Base-by-base conservation (phyloP, 371 early-diverging fungal species). In the Mucor indicus region DNA sequence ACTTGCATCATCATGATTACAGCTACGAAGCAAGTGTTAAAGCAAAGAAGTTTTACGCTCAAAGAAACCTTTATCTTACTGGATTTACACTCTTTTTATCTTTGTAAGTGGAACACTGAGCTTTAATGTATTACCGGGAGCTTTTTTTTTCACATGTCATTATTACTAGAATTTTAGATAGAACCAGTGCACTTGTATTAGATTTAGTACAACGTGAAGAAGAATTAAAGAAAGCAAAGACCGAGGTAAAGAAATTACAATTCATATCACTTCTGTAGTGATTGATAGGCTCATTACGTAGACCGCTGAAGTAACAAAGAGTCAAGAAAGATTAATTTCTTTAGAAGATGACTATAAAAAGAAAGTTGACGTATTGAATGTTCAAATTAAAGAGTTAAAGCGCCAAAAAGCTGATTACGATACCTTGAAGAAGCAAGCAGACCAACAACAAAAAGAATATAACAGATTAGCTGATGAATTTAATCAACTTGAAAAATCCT, bases 41-140 rank as follows among this genome's bases (percentile, higher is more conserved):
- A 53, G 78, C 85, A 4, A 81, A 80, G 48, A 79, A 81, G 57
- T 90, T 92, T 55, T 89, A 91, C 39, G 83, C 86, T 30, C 93
- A 93, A 69, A 81, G 93, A 62, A 93, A 93, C 66, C 76, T 91
- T 67, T 92, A 92, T 45, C 64, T 92, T 52, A 91, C 91, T 25
- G 93, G 92, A 7, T 89, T 89, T 54, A 90, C 92, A 4, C 68
- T 92, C 38, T 90, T 91, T 55, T 67, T 92, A 44, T 90, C 90
- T 0, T 66, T 91, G 74, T 75, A 72, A 56, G 65, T 46, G 6
- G 15, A 17, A 24, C 11, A 2, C 12, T 2, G 13, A 24, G n/a
- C n/a, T n/a, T 13, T 32, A 22, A 15, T 12, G 4, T 35, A 24
- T 38, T 8, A 13, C 8, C 1, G 17, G 5, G 11, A n/a, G 16